Base-by-base conservation (phyloP, 257 asterid species). In the Prunella vulgaris region DNA sequence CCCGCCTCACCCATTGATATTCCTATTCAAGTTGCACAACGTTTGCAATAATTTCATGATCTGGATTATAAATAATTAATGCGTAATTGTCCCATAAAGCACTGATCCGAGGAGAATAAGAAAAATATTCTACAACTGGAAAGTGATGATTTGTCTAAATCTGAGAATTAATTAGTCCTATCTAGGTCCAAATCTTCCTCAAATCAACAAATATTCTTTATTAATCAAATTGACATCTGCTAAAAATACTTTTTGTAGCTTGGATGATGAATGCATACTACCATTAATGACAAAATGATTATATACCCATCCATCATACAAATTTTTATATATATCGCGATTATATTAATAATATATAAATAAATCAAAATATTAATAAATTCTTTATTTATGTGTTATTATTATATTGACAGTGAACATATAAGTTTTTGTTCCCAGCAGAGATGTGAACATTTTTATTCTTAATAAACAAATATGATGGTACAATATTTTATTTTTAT, bases 91-190 rank as follows among this genome's bases (percentile, higher is more conserved):
- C 75, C 76, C 62, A 54, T 30, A 75, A 75, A 69, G 78, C 68
- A 58, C 27, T 28, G 56, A 33, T 28, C 68, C 38, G 9, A 61
- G 5, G 42, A 60, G 9, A 10, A 54, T 22, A 17, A 21, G 37
- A 28, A 25, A 10, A 20, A 7, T 20, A n/a, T 49, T 14, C 65
- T 60, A 71, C 77, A 66, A 77, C 74, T 77, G 77, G 77, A 77
- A 77, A 77, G 81, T 72, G 27, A 35, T 18, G 48, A 66, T 71
- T 72, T 77, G 77, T 77, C 80, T 58, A 65, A 76, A 71, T 59
- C 76, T 58, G 40, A 46, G 32, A 58, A 60, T 60, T 61, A 61
- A 20, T 42, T 13, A 42, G 17, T 30, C 35, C n/a, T n/a, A n/a
- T n/a, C n/a, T 14, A 38, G 33, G 74, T 60, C 71, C 48, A 61